These are phyloP conservation scores for Wickerhamomyces tratensis DNA, from an alignment of 805 yeast genomes.

Conservation along the genomic window DNA sequence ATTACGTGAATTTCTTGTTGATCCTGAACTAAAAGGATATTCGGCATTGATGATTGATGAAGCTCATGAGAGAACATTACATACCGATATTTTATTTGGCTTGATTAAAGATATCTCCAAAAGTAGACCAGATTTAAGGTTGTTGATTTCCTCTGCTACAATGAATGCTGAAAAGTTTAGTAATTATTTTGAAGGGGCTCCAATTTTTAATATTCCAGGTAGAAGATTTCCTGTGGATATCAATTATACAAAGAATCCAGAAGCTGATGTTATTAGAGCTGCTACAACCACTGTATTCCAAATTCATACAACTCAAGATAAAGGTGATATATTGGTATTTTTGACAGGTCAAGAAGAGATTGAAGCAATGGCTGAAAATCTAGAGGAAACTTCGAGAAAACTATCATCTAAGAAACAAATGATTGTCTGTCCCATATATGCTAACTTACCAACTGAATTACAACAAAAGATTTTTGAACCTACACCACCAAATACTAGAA, in stretches of 20 bases:
- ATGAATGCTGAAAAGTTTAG: conserved; percentile 86
- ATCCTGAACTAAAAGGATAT: conserved; percentile 58
- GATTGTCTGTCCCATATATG: conserved; percentile 79
- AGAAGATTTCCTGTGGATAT: conserved; percentile 88
- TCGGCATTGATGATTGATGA: conserved; percentile 91
- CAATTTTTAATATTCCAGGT: conserved; percentile 86
- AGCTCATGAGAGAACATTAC: conserved; percentile 91
- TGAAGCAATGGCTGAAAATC: conserved; percentile 65
- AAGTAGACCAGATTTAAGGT: conserved; percentile 57
- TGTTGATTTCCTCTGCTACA: conserved; percentile 89
- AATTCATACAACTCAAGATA: conserved; percentile 62
- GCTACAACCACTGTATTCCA: conserved; percentile 83
- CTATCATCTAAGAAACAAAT: conserved; percentile 51
- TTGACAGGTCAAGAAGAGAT: conserved; percentile 96
- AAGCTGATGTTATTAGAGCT: conserved; percentile 83
- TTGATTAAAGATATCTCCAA: conserved; percentile 60
- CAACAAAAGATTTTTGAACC: conserved; percentile 81
- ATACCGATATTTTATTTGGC: conserved; percentile 82
- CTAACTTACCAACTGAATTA: conserved; percentile 79
- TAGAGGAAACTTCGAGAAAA: conserved; percentile 54
- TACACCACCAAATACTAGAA: conserved; percentile 69
- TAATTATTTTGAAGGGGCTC: conserved; percentile 71
- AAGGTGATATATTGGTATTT: conserved; percentile 85
- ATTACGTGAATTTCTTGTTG: conserved; percentile 71
- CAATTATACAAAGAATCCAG: conserved; percentile 77